phyloP scores from a whole-genome alignment of 192 early-diverging fungal genomes.

The Podila minutissima region DNA sequence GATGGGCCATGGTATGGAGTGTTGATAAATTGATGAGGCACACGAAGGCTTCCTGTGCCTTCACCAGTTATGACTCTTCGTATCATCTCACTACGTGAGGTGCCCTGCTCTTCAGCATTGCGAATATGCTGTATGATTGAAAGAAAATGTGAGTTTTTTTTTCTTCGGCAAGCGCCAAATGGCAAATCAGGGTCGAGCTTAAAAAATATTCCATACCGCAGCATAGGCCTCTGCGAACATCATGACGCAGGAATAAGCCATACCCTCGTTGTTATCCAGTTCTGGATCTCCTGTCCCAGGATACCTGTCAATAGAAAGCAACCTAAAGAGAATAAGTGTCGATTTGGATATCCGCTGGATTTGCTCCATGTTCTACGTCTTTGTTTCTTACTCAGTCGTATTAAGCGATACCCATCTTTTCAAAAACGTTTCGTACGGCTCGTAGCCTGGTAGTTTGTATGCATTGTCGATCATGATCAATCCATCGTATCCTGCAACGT shows the following conservation, averaged over 20 bases:
- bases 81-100: background rate
- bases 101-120: background rate
- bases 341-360: background rate
- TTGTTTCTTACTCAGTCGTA: slow-evolving; percentile 8
- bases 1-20: slow-evolving; percentile 7
- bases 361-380: no score
- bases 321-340: background rate
- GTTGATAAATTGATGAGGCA: background rate
- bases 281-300: slow-evolving; percentile 45
- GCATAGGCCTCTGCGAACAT: slow-evolving; percentile 53
- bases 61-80: slow-evolving; percentile 6
- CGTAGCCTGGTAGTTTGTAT: slow-evolving; percentile 44
- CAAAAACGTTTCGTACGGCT: slow-evolving; percentile 53
- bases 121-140: background rate
- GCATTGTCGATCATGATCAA: slow-evolving; percentile 53
- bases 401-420: slow-evolving; percentile 39
- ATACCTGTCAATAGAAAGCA: slow-evolving; percentile 21
- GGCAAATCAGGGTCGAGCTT: background rate
- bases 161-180: background rate
- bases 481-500: slow-evolving; percentile 20
- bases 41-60: background rate
- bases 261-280: slow-evolving; percentile 44
- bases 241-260: slow-evolving; percentile 58
- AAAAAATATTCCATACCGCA: slow-evolving; percentile 12
- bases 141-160: background rate